Evolutionary conservation across 1,284 basidiomycete genomes (phyloP).

Genomic region (Ceratobasidium sp.): DNA sequence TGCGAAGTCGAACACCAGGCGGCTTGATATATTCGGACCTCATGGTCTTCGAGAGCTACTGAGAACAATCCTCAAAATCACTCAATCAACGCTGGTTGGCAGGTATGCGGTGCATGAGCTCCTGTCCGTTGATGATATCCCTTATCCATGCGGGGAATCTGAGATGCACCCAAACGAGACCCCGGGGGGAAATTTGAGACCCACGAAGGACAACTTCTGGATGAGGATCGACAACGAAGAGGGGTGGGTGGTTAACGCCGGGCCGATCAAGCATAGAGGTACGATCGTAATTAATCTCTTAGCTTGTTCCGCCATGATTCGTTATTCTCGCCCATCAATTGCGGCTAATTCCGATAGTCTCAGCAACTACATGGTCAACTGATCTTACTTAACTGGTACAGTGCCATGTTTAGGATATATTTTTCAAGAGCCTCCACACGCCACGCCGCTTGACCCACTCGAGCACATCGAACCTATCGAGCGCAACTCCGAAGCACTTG

Average conservation of each 20-base stretch:
- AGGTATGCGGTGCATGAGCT: constrained; percentile 88
- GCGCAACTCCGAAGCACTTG: constrained; percentile 62
- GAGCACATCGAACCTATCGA: constrained; percentile 53
- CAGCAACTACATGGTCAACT: constrained; percentile 22
- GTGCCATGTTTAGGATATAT: constrained; percentile 89
- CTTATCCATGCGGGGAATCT: constrained; percentile 65
- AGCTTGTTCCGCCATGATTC: not conserved
- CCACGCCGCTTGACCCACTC: constrained; percentile 53
- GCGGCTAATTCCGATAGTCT: constrained; percentile 7
- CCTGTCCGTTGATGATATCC: constrained; percentile 66
- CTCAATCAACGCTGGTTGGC: constrained; percentile 73
- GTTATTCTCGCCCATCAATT: constrained; percentile 25
- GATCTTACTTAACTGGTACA: constrained; percentile 56
- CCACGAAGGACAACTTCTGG: constrained; percentile 81
- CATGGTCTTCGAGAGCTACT: constrained; percentile 85
- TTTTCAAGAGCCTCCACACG: constrained; percentile 71
- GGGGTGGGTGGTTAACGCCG: constrained; percentile 77
- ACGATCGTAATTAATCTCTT: constrained; percentile 49
- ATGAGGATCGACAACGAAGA: constrained; percentile 63
- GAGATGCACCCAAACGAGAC: constrained; percentile 77
- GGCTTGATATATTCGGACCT: constrained; percentile 86
- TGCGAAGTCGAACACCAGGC: constrained; percentile 59
- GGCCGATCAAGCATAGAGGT: constrained; percentile 87
- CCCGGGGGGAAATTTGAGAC: constrained; percentile 73
- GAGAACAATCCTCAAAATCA: constrained; percentile 78